These are phyloP conservation scores for Leucocoprinus birnbaumii DNA, from an alignment of 768 basidiomycete species.

Conservation along the genomic window DNA sequence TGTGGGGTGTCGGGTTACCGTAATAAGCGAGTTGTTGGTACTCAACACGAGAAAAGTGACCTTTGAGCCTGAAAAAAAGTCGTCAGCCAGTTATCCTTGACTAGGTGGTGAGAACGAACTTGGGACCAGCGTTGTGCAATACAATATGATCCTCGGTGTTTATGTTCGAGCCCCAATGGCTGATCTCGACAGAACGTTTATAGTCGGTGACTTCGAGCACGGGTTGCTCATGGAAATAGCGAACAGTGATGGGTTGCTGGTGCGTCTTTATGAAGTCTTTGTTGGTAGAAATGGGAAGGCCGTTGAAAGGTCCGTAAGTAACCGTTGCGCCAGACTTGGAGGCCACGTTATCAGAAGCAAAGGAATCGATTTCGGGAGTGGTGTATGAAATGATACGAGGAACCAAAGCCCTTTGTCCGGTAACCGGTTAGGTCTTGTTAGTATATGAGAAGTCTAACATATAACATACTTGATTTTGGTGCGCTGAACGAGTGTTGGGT, in stretches of 20 bases:
- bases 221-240: slow-evolving; percentile 83
- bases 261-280: slow-evolving; percentile 51
- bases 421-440: background rate
- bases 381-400: slow-evolving; percentile 74
- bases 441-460: background rate
- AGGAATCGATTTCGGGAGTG: slow-evolving; percentile 56
- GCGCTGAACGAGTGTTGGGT: slow-evolving; percentile 75
- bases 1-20: slow-evolving; percentile 62
- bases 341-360: slow-evolving; percentile 56
- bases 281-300: slow-evolving; percentile 63
- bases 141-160: slow-evolving; percentile 88
- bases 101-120: slow-evolving; percentile 48
- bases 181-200: slow-evolving; percentile 81
- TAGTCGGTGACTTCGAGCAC: slow-evolving; percentile 74
- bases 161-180: slow-evolving; percentile 95
- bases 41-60: slow-evolving; percentile 90
- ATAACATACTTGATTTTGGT: slow-evolving; percentile 78
- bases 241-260: slow-evolving; percentile 68
- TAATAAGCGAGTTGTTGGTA: slow-evolving; percentile 78
- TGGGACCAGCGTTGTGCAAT: slow-evolving; percentile 87
- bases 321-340: slow-evolving; percentile 78
- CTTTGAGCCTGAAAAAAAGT: slow-evolving; percentile 74
- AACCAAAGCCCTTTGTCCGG: slow-evolving; percentile 52
- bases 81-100: slow-evolving; percentile 10
- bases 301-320: slow-evolving; percentile 86